Evolutionary conservation across 2,329 filamentous ascomycete species (phyloP).

Genomic region (Exophiala calicioides): DNA sequence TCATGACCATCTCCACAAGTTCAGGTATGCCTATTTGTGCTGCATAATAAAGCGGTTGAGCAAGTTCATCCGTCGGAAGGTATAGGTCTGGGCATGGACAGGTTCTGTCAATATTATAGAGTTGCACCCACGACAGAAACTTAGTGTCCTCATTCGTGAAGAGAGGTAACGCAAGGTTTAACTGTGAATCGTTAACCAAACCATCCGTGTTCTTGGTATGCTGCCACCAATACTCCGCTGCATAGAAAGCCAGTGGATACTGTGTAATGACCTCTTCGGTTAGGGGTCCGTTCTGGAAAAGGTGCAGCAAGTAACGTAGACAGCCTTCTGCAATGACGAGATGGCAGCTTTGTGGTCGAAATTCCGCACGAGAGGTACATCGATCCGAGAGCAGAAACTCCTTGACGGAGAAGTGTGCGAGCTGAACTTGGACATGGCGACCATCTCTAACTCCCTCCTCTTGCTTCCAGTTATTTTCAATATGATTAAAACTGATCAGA

Average conservation of each 20-base stretch:
- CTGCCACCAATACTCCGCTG: slow-evolving; percentile 14
- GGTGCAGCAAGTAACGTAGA: slow-evolving; percentile 14
- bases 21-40: slow-evolving; percentile 4
- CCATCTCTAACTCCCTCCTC: not conserved
- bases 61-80: not conserved
- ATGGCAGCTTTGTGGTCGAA: slow-evolving; percentile 11
- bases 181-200: not conserved
- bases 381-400: slow-evolving; percentile 35
- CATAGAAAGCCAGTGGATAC: slow-evolving; percentile 10
- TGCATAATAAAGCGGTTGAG: slow-evolving; percentile 13
- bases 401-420: slow-evolving; percentile 38
- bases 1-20: slow-evolving; percentile 6
- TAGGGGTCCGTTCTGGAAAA: slow-evolving; percentile 4
- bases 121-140: slow-evolving; percentile 12
- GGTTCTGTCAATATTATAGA: slow-evolving; percentile 2
- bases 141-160: slow-evolving; percentile 2
- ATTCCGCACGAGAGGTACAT: not conserved
- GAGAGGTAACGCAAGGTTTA: slow-evolving; percentile 5
- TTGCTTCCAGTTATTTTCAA: not conserved
- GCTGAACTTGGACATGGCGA: slow-evolving; percentile 18
- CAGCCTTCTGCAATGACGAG: slow-evolving; percentile 12
- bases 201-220: slow-evolving; percentile 3
- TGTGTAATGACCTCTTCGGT: slow-evolving; percentile 2
- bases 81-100: not conserved
- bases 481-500: slow-evolving; percentile 17